These are phyloP conservation scores for Sporobolomyces pararoseus DNA, from an alignment of 768 basidiomycete species.

Conservation along the genomic window DNA sequence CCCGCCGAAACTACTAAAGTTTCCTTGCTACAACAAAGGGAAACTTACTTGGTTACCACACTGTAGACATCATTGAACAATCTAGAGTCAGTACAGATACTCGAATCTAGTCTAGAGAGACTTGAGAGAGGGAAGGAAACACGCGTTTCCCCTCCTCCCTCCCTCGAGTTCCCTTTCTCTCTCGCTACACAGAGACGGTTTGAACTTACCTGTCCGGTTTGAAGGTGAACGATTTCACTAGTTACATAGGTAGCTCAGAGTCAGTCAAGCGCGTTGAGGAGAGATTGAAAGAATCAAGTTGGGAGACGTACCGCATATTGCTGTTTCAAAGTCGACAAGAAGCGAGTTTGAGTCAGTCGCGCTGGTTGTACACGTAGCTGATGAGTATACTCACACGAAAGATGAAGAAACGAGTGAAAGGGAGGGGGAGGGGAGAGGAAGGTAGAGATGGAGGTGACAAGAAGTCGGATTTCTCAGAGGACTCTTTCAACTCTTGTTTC, in stretches of 20 bases:
- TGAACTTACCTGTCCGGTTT: conserved; percentile 84
- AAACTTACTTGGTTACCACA: conserved; percentile 93
- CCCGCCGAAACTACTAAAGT: too few relatives aligned
- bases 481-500: too few relatives aligned
- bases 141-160: conserved; percentile 2
- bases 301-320: conserved; percentile 14
- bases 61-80: conserved; percentile 49
- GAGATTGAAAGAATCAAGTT: background rate
- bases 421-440: background rate
- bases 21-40: too few relatives aligned
- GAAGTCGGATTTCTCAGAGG: background rate
- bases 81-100: background rate
- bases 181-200: background rate
- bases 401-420: background rate
- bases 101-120: background rate
- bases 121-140: background rate
- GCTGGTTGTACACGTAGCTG: too few relatives aligned
- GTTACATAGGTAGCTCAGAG: background rate
- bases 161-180: background rate
- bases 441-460: background rate
- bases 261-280: background rate
- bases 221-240: conserved; percentile 97
- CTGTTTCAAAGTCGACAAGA: background rate
- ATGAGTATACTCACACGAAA: background rate
- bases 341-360: background rate